Evolutionary conservation across 441 rosid genomes (phyloP).

Genomic region (Croton setiger): DNA sequence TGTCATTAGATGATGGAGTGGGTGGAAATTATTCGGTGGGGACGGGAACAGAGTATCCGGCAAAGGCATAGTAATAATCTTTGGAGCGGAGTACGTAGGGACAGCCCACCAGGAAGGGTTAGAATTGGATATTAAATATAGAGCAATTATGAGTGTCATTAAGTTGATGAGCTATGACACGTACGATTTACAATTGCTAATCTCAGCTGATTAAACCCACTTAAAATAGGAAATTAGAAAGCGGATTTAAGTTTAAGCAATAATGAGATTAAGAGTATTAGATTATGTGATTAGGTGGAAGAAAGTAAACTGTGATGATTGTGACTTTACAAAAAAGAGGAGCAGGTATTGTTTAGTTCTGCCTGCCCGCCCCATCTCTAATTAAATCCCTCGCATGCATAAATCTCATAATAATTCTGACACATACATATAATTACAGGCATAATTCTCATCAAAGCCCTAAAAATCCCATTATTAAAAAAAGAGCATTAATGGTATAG

Average conservation of each 20-base stretch:
- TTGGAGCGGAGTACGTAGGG: neutral
- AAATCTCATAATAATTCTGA: neutral
- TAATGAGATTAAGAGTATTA: neutral
- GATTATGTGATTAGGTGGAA: slow-evolving; percentile 14
- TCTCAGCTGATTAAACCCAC: neutral
- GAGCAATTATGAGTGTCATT: slow-evolving; percentile 15
- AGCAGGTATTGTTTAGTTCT: slow-evolving; percentile 19
- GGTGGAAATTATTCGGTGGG: neutral
- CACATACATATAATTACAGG: no score
- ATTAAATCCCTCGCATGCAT: slow-evolving; percentile 6
- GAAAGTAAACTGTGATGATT: slow-evolving; percentile 14
- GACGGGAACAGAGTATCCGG: neutral
- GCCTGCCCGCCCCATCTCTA: slow-evolving; percentile 7
- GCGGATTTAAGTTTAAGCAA: neutral
- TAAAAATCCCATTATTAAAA: no score
- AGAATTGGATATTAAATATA: slow-evolving; percentile 18
- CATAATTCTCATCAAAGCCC: no score
- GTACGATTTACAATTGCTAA: neutral
- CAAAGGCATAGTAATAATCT: neutral
- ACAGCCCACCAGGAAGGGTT: slow-evolving; percentile 1
- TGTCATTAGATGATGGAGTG: no score
- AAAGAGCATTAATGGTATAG: no score
- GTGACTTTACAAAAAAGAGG: neutral
- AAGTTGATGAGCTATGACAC: neutral
- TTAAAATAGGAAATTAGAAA: no score